These are phyloP conservation scores for Cyclospora cayetanensis DNA, from an alignment of 169 alveolate genomes.

Conservation along the genomic window DNA sequence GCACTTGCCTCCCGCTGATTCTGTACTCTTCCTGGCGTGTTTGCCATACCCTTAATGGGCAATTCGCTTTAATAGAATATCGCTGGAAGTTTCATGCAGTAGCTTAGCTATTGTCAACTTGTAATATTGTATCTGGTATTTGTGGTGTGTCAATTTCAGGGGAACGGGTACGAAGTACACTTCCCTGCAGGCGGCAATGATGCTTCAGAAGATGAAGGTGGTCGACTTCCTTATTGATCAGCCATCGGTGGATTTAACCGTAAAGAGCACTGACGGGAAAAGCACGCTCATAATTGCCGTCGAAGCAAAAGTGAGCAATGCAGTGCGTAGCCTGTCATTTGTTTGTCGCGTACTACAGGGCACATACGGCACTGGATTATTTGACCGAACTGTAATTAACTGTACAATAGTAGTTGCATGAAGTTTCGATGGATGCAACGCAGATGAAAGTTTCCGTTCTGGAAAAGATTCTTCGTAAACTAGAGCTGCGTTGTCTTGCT, in stretches of 20 bases:
- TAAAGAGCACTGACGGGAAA: conserved; percentile 62
- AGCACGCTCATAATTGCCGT: conserved; percentile 59
- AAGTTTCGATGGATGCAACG: not conserved
- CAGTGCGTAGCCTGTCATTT: not conserved
- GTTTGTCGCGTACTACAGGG: not conserved
- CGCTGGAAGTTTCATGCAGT: no score
- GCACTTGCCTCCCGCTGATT: not conserved
- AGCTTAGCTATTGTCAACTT: no score
- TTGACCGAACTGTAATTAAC: no score
- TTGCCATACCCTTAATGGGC: no score
- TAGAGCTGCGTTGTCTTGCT: conserved; percentile 38
- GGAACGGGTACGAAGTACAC: conserved; percentile 73
- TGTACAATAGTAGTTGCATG: no score
- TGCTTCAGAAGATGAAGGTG: conserved; percentile 67
- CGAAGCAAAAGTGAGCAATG: conserved; percentile 43
- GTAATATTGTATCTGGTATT: not conserved
- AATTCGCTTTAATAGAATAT: no score
- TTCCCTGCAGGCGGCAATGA: conserved; percentile 71
- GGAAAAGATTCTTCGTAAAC: conserved; percentile 41
- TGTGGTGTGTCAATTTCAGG: conserved; percentile 55
- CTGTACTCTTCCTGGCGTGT: no score
- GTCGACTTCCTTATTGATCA: conserved; percentile 63
- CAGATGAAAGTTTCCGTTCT: conserved; percentile 37
- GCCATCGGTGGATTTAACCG: conserved; percentile 67
- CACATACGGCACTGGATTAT: no score